Base-by-base conservation (phyloP, 169 alveolate species). In the Plasmodium vivax region DNA sequence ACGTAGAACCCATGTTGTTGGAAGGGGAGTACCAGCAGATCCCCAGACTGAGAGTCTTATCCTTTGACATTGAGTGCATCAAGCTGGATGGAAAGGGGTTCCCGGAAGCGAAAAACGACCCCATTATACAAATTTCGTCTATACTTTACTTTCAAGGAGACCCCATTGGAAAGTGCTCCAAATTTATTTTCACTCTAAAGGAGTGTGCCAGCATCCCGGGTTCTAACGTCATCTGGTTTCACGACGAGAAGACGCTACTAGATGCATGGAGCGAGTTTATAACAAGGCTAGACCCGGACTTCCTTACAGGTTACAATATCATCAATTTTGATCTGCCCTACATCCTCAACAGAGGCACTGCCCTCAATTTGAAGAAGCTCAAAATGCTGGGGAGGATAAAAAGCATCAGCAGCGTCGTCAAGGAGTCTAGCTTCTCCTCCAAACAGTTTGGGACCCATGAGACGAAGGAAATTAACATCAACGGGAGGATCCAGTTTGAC, bases 401-500 rank as follows among this genome's bases (percentile, higher is more conserved):
- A 58, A 96, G 94, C 54, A 54, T 85, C 23, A 80, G 83, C 34
- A 96, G 99, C 1, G 92, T 83, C 58, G 97, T 98, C 23, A 98
- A 98, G 85, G 98, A 98, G 41, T 95, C 98, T 7, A 96, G 96
- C 54, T 96, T 97, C 27, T 96, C 98, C 5, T 97, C 98, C 27
- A 98, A 98, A 82, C 98, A 98, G 5, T 87, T 98, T 94, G 99
- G 99, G 30, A 96, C 98, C 36, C 98, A 98, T 84, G 99, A 99
- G 71, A 97, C 98, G 80, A 98, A 98, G 93, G 98, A 96, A 36
- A 96, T 98, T 30, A 97, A 96, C 94, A 95, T 97, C n/a, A 99
- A 98, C 93, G 99, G 99, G 68, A 98, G 99, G 93, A 98, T 99
- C 82, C 96, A 98, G 77, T 98, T 99, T 94, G 99, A 99, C 96